Base-by-base conservation (phyloP, 2,329 filamentous ascomycete species). In the Bipolaris zeicola region DNA sequence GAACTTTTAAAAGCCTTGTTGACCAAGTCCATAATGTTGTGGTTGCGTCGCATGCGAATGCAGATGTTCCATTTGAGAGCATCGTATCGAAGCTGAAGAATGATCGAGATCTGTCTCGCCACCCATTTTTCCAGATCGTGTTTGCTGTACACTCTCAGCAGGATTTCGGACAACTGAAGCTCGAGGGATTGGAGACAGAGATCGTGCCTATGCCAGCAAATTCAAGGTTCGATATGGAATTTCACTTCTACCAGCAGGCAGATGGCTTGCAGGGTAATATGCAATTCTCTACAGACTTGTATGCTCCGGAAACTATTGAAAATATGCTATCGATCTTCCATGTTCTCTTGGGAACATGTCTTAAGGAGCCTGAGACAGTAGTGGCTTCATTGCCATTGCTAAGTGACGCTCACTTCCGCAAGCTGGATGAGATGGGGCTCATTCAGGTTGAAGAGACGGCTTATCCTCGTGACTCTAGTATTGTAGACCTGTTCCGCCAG, bases 261-360 rank as follows among this genome's bases (percentile, higher is more conserved):
- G 13, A 22, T 13, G 1, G 4, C 31, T 5, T 51, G 1, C 10
- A 42, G 16, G 22, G 47, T 8, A 20, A 6, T 5, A 6, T 42
- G 8, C 14, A 22, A 0, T 52, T 36, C 31, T 45, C 49, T 1
- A 38, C 36, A 3, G 57, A 59, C 24, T 31, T 59, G 0, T 59
- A 45, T 24, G n/a, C 24, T 4, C 28, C 52, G 1, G 49, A 59
- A 10, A 50, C 57, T 3, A 52, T 56, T 22, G 16, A 31, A 5
- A 48, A 48, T 28, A 56, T 59, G 52, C 26, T 59, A 1, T 51
- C 44, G 6, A 16, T 57, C 3, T 59, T 59, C 44, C 14, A 28
- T 2, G 34, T 14, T 28, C 16, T 59, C n/a, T 49, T 59, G 28
- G 38, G 43, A 20, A n/a, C 20, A n/a, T 43, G 53, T 38, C 49